Conservation (phyloP, 805 yeast species). For the Sungouiella thailandica region DNA sequence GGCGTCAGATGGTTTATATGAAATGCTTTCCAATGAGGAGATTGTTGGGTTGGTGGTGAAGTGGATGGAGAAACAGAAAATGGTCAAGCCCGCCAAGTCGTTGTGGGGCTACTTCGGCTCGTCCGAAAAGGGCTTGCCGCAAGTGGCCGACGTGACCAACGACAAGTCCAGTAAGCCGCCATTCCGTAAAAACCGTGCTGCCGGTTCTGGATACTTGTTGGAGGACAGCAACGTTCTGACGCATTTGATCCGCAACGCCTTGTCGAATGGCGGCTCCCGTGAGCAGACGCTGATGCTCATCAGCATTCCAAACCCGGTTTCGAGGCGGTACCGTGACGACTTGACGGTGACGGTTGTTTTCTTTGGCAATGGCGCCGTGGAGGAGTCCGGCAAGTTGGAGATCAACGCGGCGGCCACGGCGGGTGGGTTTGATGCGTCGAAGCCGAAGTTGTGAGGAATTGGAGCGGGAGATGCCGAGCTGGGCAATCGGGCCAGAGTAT, state of each 20-base stretch:
- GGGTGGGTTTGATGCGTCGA: slow-evolving; percentile 45
- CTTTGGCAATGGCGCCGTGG: slow-evolving; percentile 60
- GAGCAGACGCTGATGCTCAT: slow-evolving; percentile 87
- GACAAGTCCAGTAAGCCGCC: slow-evolving; percentile 67
- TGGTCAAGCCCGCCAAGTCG: slow-evolving; percentile 48
- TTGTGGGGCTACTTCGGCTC: slow-evolving; percentile 43
- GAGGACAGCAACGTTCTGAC: slow-evolving; percentile 90
- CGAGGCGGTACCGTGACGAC: slow-evolving; percentile 92
- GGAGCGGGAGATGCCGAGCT: too few species aligned
- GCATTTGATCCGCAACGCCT: slow-evolving; percentile 88
- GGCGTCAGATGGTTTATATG: slow-evolving; percentile 93
- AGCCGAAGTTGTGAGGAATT: slow-evolving; percentile 45
- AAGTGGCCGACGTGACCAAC: slow-evolving; percentile 57
- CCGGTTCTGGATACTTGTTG: slow-evolving; percentile 43
- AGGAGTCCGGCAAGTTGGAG: slow-evolving; percentile 46
- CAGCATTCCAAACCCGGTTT: slow-evolving; percentile 85
- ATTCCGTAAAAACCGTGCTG: slow-evolving; percentile 48
- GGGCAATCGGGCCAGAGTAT: too few species aligned
- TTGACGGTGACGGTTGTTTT: slow-evolving; percentile 93
- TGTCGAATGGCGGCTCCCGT: slow-evolving; percentile 77
- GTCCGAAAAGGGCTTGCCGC: slow-evolving; percentile 50
- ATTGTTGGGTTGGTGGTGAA: slow-evolving; percentile 87
- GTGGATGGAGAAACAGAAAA: slow-evolving; percentile 79
- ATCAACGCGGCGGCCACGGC: slow-evolving; percentile 54
- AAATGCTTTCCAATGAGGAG: slow-evolving; percentile 86